Evolutionary conservation across 768 basidiomycete species (phyloP).

Genomic region (Suillus bovinus): DNA sequence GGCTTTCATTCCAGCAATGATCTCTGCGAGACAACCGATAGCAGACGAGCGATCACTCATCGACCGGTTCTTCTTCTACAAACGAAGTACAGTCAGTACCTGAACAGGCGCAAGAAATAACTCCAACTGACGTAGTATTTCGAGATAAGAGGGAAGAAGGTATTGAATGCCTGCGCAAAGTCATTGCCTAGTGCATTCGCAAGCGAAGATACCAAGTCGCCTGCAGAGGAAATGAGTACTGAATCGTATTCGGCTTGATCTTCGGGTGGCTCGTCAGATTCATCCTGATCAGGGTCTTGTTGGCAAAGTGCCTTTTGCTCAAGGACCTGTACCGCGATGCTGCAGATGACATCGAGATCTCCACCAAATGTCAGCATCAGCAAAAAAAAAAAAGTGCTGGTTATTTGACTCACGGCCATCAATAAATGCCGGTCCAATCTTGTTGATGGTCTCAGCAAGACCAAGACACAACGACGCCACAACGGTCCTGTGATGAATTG

Average conservation of each 20-base stretch:
- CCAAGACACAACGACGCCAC: slow-evolving; percentile 86
- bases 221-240: slow-evolving; percentile 90
- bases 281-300: slow-evolving; percentile 92
- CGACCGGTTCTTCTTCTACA: slow-evolving; percentile 81
- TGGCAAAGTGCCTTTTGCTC: slow-evolving; percentile 97
- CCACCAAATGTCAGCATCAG: slow-evolving; percentile 13
- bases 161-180: slow-evolving; percentile 77
- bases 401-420: slow-evolving; percentile 60
- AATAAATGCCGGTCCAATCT: slow-evolving; percentile 85
- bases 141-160: slow-evolving; percentile 87
- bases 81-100: neutral
- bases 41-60: slow-evolving; percentile 90
- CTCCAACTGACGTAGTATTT: slow-evolving; percentile 81
- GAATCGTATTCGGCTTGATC: slow-evolving; percentile 97
- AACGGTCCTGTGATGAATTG: slow-evolving; percentile 59
- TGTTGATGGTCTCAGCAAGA: slow-evolving; percentile 89
- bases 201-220: slow-evolving; percentile 89
- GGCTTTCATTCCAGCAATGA: slow-evolving; percentile 88
- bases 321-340: slow-evolving; percentile 80
- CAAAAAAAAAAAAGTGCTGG: neutral
- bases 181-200: slow-evolving; percentile 83
- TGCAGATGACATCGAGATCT: slow-evolving; percentile 80
- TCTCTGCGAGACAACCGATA: slow-evolving; percentile 93
- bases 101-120: neutral
- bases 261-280: slow-evolving; percentile 80